These are phyloP conservation scores for Phaseolus lunatus DNA, from an alignment of 306 rosid species.

Conservation along the genomic window DNA sequence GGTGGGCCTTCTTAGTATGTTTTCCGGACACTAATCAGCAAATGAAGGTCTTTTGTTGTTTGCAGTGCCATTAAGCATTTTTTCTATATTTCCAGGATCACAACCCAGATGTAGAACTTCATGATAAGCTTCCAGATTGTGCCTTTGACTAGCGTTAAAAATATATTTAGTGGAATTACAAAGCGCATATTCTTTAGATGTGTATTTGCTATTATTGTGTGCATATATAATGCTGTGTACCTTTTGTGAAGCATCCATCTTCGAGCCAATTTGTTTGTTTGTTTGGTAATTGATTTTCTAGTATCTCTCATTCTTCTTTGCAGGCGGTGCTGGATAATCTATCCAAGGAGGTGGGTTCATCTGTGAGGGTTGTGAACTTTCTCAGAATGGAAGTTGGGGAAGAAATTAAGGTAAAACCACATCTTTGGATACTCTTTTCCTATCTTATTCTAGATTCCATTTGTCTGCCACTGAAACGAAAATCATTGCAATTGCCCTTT, in stretches of 20 bases:
- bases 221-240: neutral
- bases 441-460: constrained; percentile 9
- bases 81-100: constrained; percentile 12
- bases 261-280: constrained; percentile 31
- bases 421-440: constrained; percentile 3
- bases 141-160: neutral
- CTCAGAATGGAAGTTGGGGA: constrained; percentile 94
- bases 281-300: constrained; percentile 30
- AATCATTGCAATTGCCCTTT: constrained; percentile 11
- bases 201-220: neutral
- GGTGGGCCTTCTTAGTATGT: constrained; percentile 1
- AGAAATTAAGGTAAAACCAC: constrained; percentile 75
- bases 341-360: constrained; percentile 83
- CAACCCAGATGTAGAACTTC: constrained; percentile 5
- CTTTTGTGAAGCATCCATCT: constrained; percentile 31
- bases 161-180: neutral
- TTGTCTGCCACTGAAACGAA: neutral
- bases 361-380: constrained; percentile 81
- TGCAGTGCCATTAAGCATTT: constrained; percentile 20
- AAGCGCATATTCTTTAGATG: neutral
- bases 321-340: constrained; percentile 76
- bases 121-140: neutral
- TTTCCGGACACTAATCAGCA: constrained; percentile 15
- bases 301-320: constrained; percentile 40
- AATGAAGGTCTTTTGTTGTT: neutral